Evolutionary conservation across 2,329 filamentous ascomycete species (phyloP), one percentile per base, ranked within the genome.

Genomic region (Emmonsiellopsis sp.): DNA sequence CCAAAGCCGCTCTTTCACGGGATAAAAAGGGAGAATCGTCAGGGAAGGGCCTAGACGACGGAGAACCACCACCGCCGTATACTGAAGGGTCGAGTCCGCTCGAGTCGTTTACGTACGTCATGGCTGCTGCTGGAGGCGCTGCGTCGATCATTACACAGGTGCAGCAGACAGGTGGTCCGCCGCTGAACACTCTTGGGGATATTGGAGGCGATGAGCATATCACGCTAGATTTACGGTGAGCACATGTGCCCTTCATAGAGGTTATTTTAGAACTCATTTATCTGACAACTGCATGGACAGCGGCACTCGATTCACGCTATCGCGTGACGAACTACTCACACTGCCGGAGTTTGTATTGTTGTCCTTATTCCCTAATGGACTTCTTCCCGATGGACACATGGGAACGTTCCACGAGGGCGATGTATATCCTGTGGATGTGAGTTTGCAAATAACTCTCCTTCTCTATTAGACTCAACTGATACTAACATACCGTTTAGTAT

Each of bases 131-230:
- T 74, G 92, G 92, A 79, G 92, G 91, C 76, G 88, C 91, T 64
- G 86, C 91, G 77, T 97, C 93, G 82, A 95, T 98, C 69, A 95
- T 98, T 76, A 98, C 93, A 73, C 93, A 98, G 77, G 93, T 98
- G 64, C 91, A 95, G 70, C 93, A 98, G 74, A 87, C 87, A 61
- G 91, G 87, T 50, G 79, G 81, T 20, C 87, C 90, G 64, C 87
- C 91, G 38, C 83, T 96, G 63, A 95, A 93, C 72, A 87, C 89
- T 53, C 79, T 97, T 57, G 89, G 88, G 82, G 58, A 59, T 48
- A 54, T 59, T 47, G 58, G 58, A 48, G 85, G 87, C 57, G 92
- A 97, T 75, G 92, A 97, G 75, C 92, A 93, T 59, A 95, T 97
- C 62, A 89, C 87, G 35, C 85, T 97, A 73, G 92, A 97, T 74